Evolutionary conservation across 2,329 filamentous ascomycete genomes (phyloP), one percentile per base, ranked within the genome.

Genomic region (Aspergillus glaucus): DNA sequence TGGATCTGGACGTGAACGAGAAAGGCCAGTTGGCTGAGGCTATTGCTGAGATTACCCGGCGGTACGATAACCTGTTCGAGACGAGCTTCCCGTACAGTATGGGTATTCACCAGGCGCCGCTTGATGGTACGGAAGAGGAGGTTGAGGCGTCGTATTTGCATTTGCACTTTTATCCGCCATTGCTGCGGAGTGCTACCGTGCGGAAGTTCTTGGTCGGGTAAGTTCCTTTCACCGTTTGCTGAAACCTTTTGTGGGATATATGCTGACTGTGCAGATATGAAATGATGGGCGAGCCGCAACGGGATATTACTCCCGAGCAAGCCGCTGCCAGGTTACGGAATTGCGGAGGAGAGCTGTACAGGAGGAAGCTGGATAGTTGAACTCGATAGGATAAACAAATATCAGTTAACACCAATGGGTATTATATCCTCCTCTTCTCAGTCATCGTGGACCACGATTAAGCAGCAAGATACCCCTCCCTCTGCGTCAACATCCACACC

Each of bases 61-160:
- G 92, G 60, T 98, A 97, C 65, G 93, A 98, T 68, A 98, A 98
- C 66, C 73, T 98, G 39, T 98, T 98, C 59, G 88, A 97, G 75
- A 96, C 91, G 32, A 89, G 83, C 62, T 98, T 98, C 63, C 93
- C 93, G 0, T 98, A 98, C 71, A 95, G 87, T 69, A 97, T 95
- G 67, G 93, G 93, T 39, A 84, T 98, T 49, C 93, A 98, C 67
- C 93, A 98, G 74, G 92, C 93, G 15, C 93, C 93, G 2, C 78
- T 98, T 6, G 81, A 86, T 22, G 90, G 88, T 19, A 86, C 81
- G 0, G 78, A 82, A 1, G 88, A 94, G 53, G 92, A 97, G 68
- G 80, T 92, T 47, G 87, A 95, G 60, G 84, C 84, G 52, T 89
- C 88, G 57, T 92, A 95, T 70, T 84, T 98, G 65, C 93, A 98